These are phyloP conservation scores for Setaria viridis DNA, from an alignment of 202 grass and related monocot genomes.

Conservation along the genomic window DNA sequence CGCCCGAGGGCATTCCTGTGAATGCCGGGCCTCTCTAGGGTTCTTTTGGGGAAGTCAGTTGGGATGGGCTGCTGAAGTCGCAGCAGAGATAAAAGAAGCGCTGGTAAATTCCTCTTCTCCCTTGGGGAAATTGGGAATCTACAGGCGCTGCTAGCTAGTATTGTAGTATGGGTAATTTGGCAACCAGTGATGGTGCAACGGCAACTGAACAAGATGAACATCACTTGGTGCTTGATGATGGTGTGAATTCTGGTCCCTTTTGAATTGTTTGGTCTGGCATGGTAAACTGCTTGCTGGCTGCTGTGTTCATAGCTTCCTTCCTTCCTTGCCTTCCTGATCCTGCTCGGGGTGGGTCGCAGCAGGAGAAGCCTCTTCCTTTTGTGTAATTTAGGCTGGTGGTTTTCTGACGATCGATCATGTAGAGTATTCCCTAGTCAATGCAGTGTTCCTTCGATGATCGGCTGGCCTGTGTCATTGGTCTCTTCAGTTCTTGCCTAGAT, in stretches of 20 bases:
- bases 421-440: neutral
- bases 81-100: neutral
- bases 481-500: neutral
- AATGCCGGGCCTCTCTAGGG: neutral
- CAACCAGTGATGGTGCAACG: conserved; percentile 17
- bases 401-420: neutral
- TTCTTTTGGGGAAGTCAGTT: neutral
- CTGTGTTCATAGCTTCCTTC: neutral
- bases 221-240: conserved; percentile 4
- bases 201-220: conserved; percentile 7
- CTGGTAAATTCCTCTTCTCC: neutral
- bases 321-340: neutral
- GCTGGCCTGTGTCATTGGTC: neutral
- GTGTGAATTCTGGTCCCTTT: conserved; percentile 9
- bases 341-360: neutral
- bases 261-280: neutral
- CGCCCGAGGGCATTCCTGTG: neutral
- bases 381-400: neutral
- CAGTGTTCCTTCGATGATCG: neutral
- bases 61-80: neutral
- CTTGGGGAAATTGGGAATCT: neutral
- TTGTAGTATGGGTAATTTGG: neutral
- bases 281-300: neutral
- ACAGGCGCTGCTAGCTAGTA: neutral
- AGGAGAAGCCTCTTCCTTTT: neutral